Evolutionary conservation across 1,284 basidiomycete genomes (phyloP).

Genomic region (Anthracocystis setariae): DNA sequence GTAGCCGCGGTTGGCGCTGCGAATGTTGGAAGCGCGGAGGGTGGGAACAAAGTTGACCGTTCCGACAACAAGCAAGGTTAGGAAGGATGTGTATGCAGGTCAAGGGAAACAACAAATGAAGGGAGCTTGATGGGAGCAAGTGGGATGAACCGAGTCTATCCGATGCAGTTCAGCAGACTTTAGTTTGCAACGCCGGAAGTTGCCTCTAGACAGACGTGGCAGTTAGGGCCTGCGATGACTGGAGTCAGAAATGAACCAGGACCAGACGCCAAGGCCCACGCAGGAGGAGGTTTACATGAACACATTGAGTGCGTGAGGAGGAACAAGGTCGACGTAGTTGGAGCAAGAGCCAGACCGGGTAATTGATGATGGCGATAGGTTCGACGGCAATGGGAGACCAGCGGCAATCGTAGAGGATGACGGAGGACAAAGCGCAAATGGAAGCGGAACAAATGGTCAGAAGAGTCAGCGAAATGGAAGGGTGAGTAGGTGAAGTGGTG

Average conservation of each 20-base stretch:
- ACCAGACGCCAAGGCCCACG: constrained; percentile 7
- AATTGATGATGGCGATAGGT: too few relatives aligned
- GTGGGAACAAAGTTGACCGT: constrained; percentile 36
- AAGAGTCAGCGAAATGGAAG: too few relatives aligned
- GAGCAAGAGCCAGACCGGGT: too few relatives aligned
- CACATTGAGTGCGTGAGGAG: neutral
- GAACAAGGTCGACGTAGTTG: neutral
- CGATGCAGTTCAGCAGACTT: constrained; percentile 4
- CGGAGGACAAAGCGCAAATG: too few relatives aligned
- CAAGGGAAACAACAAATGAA: constrained; percentile 25
- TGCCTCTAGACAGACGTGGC: constrained; percentile 26
- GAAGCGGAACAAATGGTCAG: too few relatives aligned
- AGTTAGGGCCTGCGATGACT: neutral
- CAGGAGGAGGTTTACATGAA: neutral
- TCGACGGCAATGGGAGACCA: too few relatives aligned
- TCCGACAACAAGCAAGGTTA: constrained; percentile 43
- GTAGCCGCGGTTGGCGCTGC: constrained; percentile 29
- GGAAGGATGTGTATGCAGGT: constrained; percentile 37
- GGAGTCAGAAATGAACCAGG: constrained; percentile 10
- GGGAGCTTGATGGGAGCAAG: constrained; percentile 6
- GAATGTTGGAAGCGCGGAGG: constrained; percentile 17
- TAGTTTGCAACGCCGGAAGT: constrained; percentile 22
- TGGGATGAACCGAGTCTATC: constrained; percentile 27
- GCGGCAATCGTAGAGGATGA: too few relatives aligned
- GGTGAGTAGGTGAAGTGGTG: neutral